A percentile compares a stretch with the other conserved stretches of the same genome.
These are phyloP conservation scores for Scheffersomyces coipomensis DNA, from an alignment of 805 yeast species.

Conservation along the genomic window DNA sequence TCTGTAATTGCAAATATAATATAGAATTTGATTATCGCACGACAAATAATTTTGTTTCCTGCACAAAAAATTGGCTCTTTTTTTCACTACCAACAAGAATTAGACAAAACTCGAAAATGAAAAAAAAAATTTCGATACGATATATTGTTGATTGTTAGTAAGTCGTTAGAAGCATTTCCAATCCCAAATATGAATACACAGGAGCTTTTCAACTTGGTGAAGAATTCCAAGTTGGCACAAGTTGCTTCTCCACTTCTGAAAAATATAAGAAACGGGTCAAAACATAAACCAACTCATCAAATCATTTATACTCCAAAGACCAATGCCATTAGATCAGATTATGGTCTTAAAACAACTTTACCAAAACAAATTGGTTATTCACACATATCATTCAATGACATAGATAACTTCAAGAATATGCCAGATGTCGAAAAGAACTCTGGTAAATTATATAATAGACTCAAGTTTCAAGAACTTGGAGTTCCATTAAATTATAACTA, in stretches of 20 bases:
- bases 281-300: conserved; percentile 63
- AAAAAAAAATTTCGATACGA: not conserved
- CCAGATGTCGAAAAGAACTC: conserved; percentile 69
- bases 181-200: conserved; percentile 18
- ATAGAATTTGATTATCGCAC: too few species aligned
- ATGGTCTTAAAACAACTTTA: conserved; percentile 70
- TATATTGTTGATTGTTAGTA: too few species aligned
- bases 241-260: conserved; percentile 41
- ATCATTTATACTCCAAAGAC: conserved; percentile 67
- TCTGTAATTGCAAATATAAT: not conserved
- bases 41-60: not conserved
- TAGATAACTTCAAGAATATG: conserved; percentile 65
- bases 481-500: conserved; percentile 41
- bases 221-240: conserved; percentile 41
- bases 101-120: too few species aligned
- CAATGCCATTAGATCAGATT: conserved; percentile 64
- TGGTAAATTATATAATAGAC: conserved; percentile 58
- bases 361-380: conserved; percentile 62
- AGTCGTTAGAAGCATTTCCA: too few species aligned
- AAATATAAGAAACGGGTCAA: conserved; percentile 25
- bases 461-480: conserved; percentile 69
- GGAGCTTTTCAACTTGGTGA: conserved; percentile 34
- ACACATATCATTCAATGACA: conserved; percentile 60
- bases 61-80: not conserved
- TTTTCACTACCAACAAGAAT: too few species aligned